Percentiles rank a stretch among this genome's conserved stretches.
These are phyloP conservation scores for Suhomyces ambrosiae DNA, from an alignment of 1,139 yeast species.

Conservation along the genomic window DNA sequence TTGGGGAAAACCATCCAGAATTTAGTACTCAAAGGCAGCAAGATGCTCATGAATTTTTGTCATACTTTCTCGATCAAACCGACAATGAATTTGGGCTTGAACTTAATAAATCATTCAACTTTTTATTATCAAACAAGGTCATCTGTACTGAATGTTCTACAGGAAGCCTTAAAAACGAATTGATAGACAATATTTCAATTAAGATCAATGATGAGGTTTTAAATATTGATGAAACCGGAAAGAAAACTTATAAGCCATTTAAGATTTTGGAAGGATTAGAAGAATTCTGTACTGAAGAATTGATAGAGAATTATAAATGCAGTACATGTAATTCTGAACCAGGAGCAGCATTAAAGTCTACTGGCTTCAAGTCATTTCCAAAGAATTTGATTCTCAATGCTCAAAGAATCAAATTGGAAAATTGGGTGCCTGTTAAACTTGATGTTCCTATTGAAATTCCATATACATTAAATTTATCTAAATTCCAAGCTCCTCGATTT, in stretches of 20 bases:
- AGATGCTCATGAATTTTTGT: conserved; percentile 89
- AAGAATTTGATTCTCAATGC: conserved; percentile 70
- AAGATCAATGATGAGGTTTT: conserved; percentile 52
- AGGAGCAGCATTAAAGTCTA: conserved; percentile 47
- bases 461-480: conserved; percentile 38
- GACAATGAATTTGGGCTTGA: conserved; percentile 54
- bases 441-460: conserved; percentile 72
- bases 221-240: conserved; percentile 40
- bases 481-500: conserved; percentile 33
- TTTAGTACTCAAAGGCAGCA: conserved; percentile 88
- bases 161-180: conserved; percentile 58
- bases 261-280: conserved; percentile 54
- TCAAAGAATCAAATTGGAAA: conserved; percentile 77
- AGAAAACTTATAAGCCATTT: conserved; percentile 51
- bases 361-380: conserved; percentile 67
- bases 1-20: conserved; percentile 80
- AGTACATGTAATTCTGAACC: conserved; percentile 52
- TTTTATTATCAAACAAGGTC: conserved; percentile 63
- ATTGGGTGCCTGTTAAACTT: conserved; percentile 88
- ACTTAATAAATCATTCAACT: conserved; percentile 59
- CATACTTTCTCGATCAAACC: conserved; percentile 63
- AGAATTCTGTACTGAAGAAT: conserved; percentile 51
- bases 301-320: conserved; percentile 67
- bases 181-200: conserved; percentile 70
- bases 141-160: conserved; percentile 63